Percentiles rank a stretch among this genome's conserved stretches.
Conservation (phyloP, 2,329 filamentous ascomycete genomes). For the Penicillium sp. region DNA sequence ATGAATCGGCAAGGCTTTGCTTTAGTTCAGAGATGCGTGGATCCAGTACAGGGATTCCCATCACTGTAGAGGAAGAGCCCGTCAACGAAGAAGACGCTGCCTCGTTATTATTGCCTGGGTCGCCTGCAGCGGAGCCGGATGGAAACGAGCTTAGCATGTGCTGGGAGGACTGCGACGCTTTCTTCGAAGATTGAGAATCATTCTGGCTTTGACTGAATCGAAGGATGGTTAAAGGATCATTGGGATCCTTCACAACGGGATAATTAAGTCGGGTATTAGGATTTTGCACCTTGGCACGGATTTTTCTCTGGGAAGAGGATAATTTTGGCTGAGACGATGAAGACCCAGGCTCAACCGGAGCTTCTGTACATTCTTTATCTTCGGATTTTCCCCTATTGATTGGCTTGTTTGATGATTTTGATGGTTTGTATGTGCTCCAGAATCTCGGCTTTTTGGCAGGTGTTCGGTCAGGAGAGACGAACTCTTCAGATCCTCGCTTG, state of each 20-base stretch:
- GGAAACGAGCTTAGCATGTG: constrained; percentile 6
- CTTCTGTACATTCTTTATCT: constrained; percentile 4
- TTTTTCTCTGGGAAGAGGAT: constrained; percentile 28
- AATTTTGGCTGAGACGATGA: constrained; percentile 20
- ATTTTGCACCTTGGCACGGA: constrained; percentile 28
- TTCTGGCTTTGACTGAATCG: constrained; percentile 74
- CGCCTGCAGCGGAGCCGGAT: constrained; percentile 4
- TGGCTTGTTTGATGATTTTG: neutral
- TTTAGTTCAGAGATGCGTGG: constrained; percentile 20
- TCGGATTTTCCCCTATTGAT: neutral
- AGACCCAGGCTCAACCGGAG: constrained; percentile 2
- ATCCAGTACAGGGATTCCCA: constrained; percentile 9
- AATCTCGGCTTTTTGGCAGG: constrained; percentile 16
- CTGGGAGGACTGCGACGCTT: constrained; percentile 25
- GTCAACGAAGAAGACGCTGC: constrained; percentile 15
- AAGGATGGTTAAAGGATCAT: constrained; percentile 62
- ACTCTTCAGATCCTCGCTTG: constrained; percentile 3
- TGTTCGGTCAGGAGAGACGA: neutral
- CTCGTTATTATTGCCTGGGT: constrained; percentile 5
- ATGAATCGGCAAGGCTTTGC: constrained; percentile 28
- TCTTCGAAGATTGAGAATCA: constrained; percentile 54
- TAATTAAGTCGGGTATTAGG: constrained; percentile 60
- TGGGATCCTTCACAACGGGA: constrained; percentile 74
- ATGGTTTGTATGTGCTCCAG: constrained; percentile 5
- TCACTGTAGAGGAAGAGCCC: constrained; percentile 21